Base-by-base conservation (phyloP, 495 filamentous ascomycete genomes). In the Xylaria intraflava region DNA sequence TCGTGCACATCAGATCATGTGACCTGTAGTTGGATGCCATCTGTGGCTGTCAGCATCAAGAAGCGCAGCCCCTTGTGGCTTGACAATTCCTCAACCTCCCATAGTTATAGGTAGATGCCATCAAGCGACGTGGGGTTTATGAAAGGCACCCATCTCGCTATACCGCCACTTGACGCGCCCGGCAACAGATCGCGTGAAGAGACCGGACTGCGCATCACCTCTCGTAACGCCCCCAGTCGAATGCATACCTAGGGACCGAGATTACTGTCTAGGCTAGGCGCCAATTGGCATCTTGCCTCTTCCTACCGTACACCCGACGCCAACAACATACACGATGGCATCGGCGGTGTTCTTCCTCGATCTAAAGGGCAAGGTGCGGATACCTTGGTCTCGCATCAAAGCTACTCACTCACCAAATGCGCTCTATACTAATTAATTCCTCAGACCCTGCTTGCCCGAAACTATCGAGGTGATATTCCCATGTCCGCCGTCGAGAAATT, bases 401-500 rank as follows among this genome's bases (percentile, higher is more conserved):
- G 7, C 6, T 3, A 9, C 17, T 29, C 3, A 9, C 38, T 1
- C 1, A n/a, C n/a, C n/a, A n/a, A 11, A 51, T 35, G 3, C 17
- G 0, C 17, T 29, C 16, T 5, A 30, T 56, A 31, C 40, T 59
- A 14, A 54, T 53, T 44, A 1, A 16, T 53, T 61, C 30, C 49
- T 17, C 68, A 95, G 90, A 96, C 94, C 76, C 91, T 97, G 61
- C 81, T 99, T 62, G 94, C 94, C 68, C 87, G 94, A 66, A 99
- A 97, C 75, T 99, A 99, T 73, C 83, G 94, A 70, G 94, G 94
- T 63, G 94, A 99, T 66, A 95, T 99, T 64, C 94, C 94, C 68
- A 97, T 99, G 94, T 94, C 90, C 50, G 94, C 94, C 40, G 94
- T 97, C 67, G 94, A 99, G 74, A 93, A 93, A 70, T 99, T 99